Base-by-base conservation (phyloP, 805 yeast species). In the Monosporozyma siamensis region DNA sequence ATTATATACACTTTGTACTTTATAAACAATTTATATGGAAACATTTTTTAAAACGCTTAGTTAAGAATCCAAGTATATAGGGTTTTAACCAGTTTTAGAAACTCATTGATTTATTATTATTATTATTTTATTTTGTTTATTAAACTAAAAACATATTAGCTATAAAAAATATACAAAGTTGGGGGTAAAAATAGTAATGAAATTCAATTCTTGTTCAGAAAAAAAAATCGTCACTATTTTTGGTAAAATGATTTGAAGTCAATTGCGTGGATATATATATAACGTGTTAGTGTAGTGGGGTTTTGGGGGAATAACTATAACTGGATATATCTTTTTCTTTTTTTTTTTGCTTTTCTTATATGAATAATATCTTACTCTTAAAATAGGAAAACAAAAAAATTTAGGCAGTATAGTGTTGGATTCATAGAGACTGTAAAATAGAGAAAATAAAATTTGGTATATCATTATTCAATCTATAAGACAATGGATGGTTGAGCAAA, bases 401-500 rank as follows among this genome's bases (percentile, higher is more conserved):
- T 6, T 6, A 23, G 9, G 9, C 25, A 23, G 25, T 9, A 23
- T 23, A 23, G 25, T 23, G 9, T 6, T 6, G 9, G 25, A 23
- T 23, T 23, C 25, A 23, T 23, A 23, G 25, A n/a, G n/a, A n/a
- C n/a, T n/a, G n/a, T n/a, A n/a, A n/a, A n/a, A 36, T 11, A 14
- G n/a, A n/a, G 10, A 35, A 25, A 35, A 9, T 14, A 24, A 34
- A 34, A 22, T 18, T n/a, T n/a, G n/a, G n/a, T n/a, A n/a, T n/a
- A 18, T 17, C 14, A 10, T 17, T 21, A 29, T 17, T 35, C 30
- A 15, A 20, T 40, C 58, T 59, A 60, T 58, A 60, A 60, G 44
- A 55, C 53, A 40, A 59, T 52, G 39, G 63, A 49, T 46, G 63
- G 62, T 47, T 56, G 59, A 39, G 61, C 56, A 48, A 58, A 56